A percentile compares a stretch with the other conserved stretches of the same genome.
Evolutionary conservation across 768 basidiomycete species (phyloP).

Genomic region (Hygrocybe punicea): DNA sequence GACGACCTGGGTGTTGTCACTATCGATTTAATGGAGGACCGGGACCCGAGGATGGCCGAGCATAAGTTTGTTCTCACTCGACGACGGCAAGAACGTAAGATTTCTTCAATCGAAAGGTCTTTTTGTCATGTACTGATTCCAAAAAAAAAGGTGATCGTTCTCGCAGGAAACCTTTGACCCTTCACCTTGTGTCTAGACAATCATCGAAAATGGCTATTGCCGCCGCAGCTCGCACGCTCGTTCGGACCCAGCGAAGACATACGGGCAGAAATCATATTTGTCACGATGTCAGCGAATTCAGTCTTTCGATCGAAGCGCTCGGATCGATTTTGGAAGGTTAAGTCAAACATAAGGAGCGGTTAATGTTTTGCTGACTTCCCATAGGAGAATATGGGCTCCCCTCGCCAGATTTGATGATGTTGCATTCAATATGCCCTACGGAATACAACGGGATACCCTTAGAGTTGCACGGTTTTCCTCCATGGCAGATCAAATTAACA

Average conservation of each 20-base stretch:
- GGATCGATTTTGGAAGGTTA: constrained; percentile 58
- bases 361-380: constrained; percentile 9
- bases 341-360: neutral
- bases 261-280: constrained; percentile 17
- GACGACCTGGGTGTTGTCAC: constrained; percentile 21
- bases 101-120: neutral
- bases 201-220: constrained; percentile 68
- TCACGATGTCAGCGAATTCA: constrained; percentile 24
- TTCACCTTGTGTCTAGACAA: constrained; percentile 56
- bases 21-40: constrained; percentile 14
- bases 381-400: constrained; percentile 53
- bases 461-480: constrained; percentile 74
- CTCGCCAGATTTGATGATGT: constrained; percentile 73
- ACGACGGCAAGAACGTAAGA: constrained; percentile 8
- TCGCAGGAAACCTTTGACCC: constrained; percentile 33
- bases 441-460: constrained; percentile 42
- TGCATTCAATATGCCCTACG: constrained; percentile 53
- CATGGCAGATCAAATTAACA: constrained; percentile 80
- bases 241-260: constrained; percentile 29
- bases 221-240: constrained; percentile 47
- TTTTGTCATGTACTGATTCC: neutral
- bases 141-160: neutral
- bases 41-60: constrained; percentile 5
- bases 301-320: constrained; percentile 45
- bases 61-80: constrained; percentile 4